These are phyloP conservation scores for Ophiostoma fasciatum DNA, from an alignment of 2,329 filamentous ascomycete species.

Conservation along the genomic window DNA sequence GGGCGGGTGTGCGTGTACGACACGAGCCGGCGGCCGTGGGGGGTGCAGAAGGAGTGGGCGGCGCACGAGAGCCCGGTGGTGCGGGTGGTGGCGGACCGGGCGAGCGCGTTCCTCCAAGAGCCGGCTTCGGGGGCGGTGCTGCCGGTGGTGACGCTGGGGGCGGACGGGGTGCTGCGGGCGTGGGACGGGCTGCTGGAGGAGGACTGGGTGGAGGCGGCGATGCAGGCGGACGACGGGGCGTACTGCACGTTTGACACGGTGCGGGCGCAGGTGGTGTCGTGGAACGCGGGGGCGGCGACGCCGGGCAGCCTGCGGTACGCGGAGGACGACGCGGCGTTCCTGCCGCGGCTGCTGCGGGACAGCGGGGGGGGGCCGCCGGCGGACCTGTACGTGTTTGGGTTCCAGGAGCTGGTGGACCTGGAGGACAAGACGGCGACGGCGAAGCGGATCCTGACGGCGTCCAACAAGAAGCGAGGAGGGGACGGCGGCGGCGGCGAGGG, in stretches of 20 bases:
- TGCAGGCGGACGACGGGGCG: constrained; percentile 69
- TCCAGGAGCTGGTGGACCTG: constrained; percentile 95
- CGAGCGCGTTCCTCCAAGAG: constrained; percentile 77
- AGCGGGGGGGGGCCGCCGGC: constrained; percentile 66
- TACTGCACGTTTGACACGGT: constrained; percentile 80
- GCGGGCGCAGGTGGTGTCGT: constrained; percentile 70
- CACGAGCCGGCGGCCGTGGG: constrained; percentile 67
- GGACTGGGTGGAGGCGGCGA: constrained; percentile 82
- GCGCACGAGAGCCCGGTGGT: constrained; percentile 75
- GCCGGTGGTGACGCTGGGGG: constrained; percentile 75
- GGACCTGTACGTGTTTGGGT: constrained; percentile 87
- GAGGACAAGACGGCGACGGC: constrained; percentile 96
- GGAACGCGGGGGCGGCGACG: constrained; percentile 97
- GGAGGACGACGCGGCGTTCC: constrained; percentile 58
- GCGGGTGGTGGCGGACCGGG: constrained; percentile 61
- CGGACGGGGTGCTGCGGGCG: constrained; percentile 66
- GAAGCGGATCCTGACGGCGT: constrained; percentile 85
- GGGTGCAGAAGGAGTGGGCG: constrained; percentile 85
- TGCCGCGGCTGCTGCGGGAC: constrained; percentile 63
- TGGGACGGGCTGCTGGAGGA: constrained; percentile 93
- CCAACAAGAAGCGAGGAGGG: constrained; percentile 50
- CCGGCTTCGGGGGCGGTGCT: too few relatives aligned
- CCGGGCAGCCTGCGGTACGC: constrained; percentile 64
- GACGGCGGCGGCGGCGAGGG: not conserved
- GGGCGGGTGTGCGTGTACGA: constrained; percentile 93